Evolutionary conservation across 345 rosid species (phyloP), one percentile per base, ranked within the genome.

Genomic region (Cardamine occulta): DNA sequence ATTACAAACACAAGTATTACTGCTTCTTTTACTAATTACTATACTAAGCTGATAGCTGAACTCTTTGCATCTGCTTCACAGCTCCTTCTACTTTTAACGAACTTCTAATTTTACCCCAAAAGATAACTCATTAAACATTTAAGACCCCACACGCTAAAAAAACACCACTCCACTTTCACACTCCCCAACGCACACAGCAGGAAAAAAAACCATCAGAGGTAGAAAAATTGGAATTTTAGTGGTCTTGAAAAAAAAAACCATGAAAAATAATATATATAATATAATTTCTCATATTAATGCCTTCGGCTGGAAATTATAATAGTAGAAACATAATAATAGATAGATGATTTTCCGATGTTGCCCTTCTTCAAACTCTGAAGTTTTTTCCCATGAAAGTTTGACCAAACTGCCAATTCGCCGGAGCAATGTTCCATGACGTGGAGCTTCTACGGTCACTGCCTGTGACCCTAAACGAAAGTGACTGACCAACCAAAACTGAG

Each of bases 371-470:
- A 32, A 86, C 85, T 70, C 89, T 79, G 85, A 88, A 88, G 79
- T 88, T 86, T 71, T 86, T 85, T 11, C 93, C 93, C 18, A 77
- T 72, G 84, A 86, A 88, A 8, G 93, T 88, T 68, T 88, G 93
- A 72, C 93, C 93, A 11, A 88, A 88, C 82, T 82, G 89, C 93
- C 93, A 88, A 55, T 74, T n/a, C 42, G 87, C 63, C 21, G 90
- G 90, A 74, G 70, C 90, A 5, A 86, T 83, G 85, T 88, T 88
- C 90, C 90, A 88, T 4, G 93, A 88, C 67, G 88, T 85, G 63
- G 88, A 85, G 2, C 83, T 77, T 73, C 91, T 83, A 39, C 87
- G 82, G 84, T 87, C 91, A 81, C 91, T 84, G 78, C 83, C 84
- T 15, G 88, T 71, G 76, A 87, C 87, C 55, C 88, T 68, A 71